These are phyloP conservation scores for Phanerodontia chrysosporium DNA, from an alignment of 768 basidiomycete species.

Conservation along the genomic window DNA sequence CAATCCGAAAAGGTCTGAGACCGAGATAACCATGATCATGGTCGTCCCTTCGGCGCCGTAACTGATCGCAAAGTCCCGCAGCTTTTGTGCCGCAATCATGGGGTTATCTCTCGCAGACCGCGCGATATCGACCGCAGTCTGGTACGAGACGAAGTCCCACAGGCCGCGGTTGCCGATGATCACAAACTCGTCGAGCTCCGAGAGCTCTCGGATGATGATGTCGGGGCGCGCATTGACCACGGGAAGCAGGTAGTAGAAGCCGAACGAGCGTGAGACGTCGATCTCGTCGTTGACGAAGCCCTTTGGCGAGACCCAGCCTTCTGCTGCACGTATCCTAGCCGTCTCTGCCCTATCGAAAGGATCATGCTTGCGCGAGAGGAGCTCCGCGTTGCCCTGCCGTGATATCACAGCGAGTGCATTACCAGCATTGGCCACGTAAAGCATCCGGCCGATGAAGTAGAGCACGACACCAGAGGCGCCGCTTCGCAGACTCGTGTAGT, in stretches of 20 bases:
- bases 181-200: constrained; percentile 89
- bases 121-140: constrained; percentile 95
- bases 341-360: constrained; percentile 87
- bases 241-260: constrained; percentile 85
- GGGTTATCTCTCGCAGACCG: constrained; percentile 66
- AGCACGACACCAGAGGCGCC: constrained; percentile 86
- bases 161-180: constrained; percentile 91
- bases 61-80: constrained; percentile 94
- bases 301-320: constrained; percentile 91
- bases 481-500: constrained; percentile 51
- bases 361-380: constrained; percentile 79
- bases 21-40: constrained; percentile 96
- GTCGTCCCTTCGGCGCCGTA: constrained; percentile 91
- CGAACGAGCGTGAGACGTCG: constrained; percentile 90
- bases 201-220: constrained; percentile 62
- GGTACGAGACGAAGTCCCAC: constrained; percentile 92
- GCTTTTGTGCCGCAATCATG: constrained; percentile 92
- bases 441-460: constrained; percentile 72
- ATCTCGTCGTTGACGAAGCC: constrained; percentile 91
- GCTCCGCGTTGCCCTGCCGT: constrained; percentile 63
- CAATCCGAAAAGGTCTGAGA: constrained; percentile 69
- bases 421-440: constrained; percentile 90
- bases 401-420: constrained; percentile 86
- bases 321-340: constrained; percentile 81
- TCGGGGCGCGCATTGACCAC: constrained; percentile 88